Percentiles rank a stretch among this genome's conserved stretches.
Evolutionary conservation across 345 rosid genomes (phyloP).

Genomic region (Geranium rotundifolium): DNA sequence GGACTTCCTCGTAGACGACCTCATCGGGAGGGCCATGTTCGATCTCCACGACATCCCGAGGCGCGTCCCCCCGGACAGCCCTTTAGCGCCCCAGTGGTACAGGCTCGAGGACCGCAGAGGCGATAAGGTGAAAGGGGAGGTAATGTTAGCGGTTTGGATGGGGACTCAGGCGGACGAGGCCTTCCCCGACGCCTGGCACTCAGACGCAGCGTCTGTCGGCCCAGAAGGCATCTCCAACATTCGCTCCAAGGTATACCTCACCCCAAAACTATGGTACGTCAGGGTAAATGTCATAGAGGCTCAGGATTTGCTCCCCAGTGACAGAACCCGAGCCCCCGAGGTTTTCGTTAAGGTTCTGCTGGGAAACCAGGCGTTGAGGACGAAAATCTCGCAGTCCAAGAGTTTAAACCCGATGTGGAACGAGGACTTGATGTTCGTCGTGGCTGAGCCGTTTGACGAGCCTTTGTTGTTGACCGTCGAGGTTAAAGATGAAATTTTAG

Average conservation of each 20-base stretch:
- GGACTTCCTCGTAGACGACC: constrained; percentile 25
- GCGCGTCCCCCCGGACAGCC: constrained; percentile 89
- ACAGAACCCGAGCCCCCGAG: constrained; percentile 74
- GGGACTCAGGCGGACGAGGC: constrained; percentile 99
- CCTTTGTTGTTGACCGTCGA: constrained; percentile 62
- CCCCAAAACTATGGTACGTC: constrained; percentile 93
- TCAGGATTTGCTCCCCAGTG: constrained; percentile 70
- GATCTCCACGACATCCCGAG: constrained; percentile 84
- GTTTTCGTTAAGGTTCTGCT: constrained; percentile 62
- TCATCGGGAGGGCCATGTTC: constrained; percentile 50
- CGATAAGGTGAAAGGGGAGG: constrained; percentile 57
- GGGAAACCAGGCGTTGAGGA: constrained; percentile 60
- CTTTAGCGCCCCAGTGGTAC: constrained; percentile 96
- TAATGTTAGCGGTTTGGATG: constrained; percentile 99
- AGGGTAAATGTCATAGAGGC: constrained; percentile 95
- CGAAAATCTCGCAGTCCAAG: constrained; percentile 52
- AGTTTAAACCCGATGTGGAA: constrained; percentile 90
- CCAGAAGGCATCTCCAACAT: constrained; percentile 47
- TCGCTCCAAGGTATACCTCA: constrained; percentile 82
- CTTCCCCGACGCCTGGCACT: constrained; percentile 94
- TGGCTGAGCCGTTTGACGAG: constrained; percentile 87
- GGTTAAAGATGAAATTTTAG: constrained; percentile 75
- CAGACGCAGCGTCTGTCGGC: constrained; percentile 80
- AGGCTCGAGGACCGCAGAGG: constrained; percentile 72
- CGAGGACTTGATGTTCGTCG: constrained; percentile 93